Base-by-base conservation (phyloP, 306 rosid species). In the Ormosia emarginata region DNA sequence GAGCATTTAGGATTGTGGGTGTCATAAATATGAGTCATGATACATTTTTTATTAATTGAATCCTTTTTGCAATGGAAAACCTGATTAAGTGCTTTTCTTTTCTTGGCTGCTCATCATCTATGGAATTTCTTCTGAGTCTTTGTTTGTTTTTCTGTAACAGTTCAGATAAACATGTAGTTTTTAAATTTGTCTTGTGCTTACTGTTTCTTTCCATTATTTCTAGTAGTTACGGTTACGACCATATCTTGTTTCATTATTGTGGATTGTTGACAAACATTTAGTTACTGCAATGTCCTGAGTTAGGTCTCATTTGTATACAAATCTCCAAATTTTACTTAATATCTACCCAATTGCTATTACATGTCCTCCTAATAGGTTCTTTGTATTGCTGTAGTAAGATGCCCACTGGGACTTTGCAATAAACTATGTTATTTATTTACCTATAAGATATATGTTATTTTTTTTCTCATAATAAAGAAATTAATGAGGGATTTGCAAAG, bases 131-230 rank as follows among this genome's bases (percentile, higher is more conserved):
- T 65, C 30, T 4, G 55, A 12, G 15, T 29, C 37, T 24, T 24
- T 15, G 43, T 56, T 43, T 74, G 67, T 24, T 29, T 55, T 24
- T 32, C 57, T 44, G 10, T 15, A 15, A 12, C 36, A 29, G 40
- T 8, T 52, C n/a, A 43, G 14, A 6, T 59, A 37, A 32, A 53
- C 14, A 13, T 74, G 10, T 40, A 52, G 15, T 46, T 65, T 18
- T 43, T 49, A 6, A 69, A 46, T 10, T 57, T 83, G 63, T 47
- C 43, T 79, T 34, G 74, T 67, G 65, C 32, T 17, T 34, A 75
- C 62, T 8, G 3, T 52, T 78, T 83, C 49, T 55, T 53, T 50
- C 47, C 57, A 24, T 72, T 40, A 52, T 78, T 69, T 78, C 62
- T 58, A 40, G 36, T 39, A 43, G 33, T 62, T 70, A 24, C 2